Base-by-base conservation (phyloP, 2,329 filamentous ascomycete genomes). In the Colletotrichum trifolii region DNA sequence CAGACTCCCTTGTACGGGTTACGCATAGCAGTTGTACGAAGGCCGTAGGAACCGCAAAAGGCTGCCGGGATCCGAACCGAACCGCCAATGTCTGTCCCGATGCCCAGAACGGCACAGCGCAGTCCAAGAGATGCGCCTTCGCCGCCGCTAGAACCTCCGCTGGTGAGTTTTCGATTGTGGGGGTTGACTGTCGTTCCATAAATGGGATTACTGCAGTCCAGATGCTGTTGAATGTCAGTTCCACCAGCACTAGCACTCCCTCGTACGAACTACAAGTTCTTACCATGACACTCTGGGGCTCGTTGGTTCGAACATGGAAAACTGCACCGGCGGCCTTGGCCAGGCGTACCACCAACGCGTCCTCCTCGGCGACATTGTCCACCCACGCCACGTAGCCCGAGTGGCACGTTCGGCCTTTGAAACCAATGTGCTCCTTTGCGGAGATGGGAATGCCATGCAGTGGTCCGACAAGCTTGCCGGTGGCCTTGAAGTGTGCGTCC, bases 21-120 rank as follows among this genome's bases (percentile, higher is more conserved):
- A 5, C 72, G 70, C 15, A 70, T 43, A 2, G 75, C 68, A 0
- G 80, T 80, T 2, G 81, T 78, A 9, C 76, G 75, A 60, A 83
- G 75, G 0, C 78, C 78, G 65, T 80, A 84, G 2, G 74, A 72
- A 34, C 81, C 80, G 35, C 77, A 80, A 64, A 81, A 82, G 0
- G 77, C 77, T 1, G 81, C 80, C 0, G 81, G 81, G 4, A 74
- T 73, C 8, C 81, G 75, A 34, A 83, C 78, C 7, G 78, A 81
- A 4, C 82, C 81, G 0, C 80, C 82, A 13, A 83, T 82, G 60
- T 84, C 81, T 6, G 78, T 80, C 2, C 81, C 82, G 17, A 83
- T 70, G 5, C 80, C 81, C 36, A 83, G 65, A 2, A 75, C 73
- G 5, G 78, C 77, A 38, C 79, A 79, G 46, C 75, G 73, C 36